A percentile compares a stretch with the other conserved stretches of the same genome.
phyloP scores from a whole-genome alignment of 371 early-diverging fungal genomes.

The Mortierella sp. region DNA sequence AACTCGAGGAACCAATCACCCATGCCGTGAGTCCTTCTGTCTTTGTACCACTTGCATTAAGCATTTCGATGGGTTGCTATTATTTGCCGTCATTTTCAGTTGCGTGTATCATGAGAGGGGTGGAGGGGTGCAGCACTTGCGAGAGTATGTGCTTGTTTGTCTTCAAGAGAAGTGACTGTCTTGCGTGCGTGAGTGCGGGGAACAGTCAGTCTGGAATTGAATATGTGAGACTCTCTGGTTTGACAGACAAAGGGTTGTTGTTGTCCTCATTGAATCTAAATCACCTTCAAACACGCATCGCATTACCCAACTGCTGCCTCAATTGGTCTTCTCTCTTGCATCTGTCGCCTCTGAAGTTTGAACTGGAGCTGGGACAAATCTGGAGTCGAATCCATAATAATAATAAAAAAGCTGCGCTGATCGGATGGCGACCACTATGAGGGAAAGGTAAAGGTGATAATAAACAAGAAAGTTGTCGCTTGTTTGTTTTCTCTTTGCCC shows the following conservation, averaged over 20 bases:
- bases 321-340: not conserved
- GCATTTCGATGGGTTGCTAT: too few relatives aligned
- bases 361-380: not conserved
- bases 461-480: not conserved
- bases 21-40: too few relatives aligned
- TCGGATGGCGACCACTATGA: not conserved
- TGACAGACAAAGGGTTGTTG: too few relatives aligned
- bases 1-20: too few relatives aligned
- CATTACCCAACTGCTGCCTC: not conserved
- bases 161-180: not conserved
- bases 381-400: not conserved
- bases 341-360: not conserved
- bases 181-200: not conserved
- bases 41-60: too few relatives aligned
- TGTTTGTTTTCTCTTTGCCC: too few relatives aligned
- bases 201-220: not conserved
- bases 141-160: not conserved
- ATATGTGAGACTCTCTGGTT: constrained; percentile 5
- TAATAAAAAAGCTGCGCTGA: not conserved
- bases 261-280: not conserved
- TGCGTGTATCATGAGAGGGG: not conserved
- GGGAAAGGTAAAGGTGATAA: not conserved
- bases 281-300: not conserved
- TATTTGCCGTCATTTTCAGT: too few relatives aligned
- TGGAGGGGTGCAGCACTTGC: not conserved